Evolutionary conservation across 768 basidiomycete genomes (phyloP), one percentile per base, ranked within the genome.

Genomic region (Suillus placidus): DNA sequence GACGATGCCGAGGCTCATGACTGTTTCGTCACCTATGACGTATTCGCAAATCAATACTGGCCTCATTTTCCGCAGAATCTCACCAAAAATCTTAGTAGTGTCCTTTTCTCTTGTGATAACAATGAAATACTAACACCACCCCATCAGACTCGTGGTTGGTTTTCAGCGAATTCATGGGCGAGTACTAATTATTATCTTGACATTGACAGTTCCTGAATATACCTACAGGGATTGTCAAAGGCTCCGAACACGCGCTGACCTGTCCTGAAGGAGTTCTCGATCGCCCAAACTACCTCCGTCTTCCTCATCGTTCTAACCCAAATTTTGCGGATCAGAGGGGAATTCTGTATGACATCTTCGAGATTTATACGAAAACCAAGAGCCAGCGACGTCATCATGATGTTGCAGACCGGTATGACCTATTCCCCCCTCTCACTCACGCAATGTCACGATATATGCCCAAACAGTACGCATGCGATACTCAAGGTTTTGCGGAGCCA

Each of bases 141-240:
- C 34, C 16, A 62, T 55, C 60, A 92, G 90, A 88, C 71, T 82
- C 89, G 2, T 79, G 84, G 14, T 75, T 88, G 4, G 87, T 89
- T 0, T 92, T 84, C 70, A 85, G 83, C 43, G 88, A 92, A 70
- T 75, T 92, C 32, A 81, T 91, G 65, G 90, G 89, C 85, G 62
- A n/a, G 78, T 70, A 42, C 32, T 40, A 40, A 20, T 12, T 26
- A 23, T 9, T 61, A 20, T 34, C 30, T 13, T 6, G 9, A 63
- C 8, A 10, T 7, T 7, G 8, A 61, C 9, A 43, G 2, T 43
- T 14, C 49, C 35, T 52, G 10, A 56, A 56, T 40, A 49, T 16
- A 32, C 37, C 49, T 26, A 32, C 23, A 72, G 89, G 89, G 38
- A 84, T 88, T 7, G 87, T 92, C 67, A 83, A 86, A 70, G 90